Percentiles rank a stretch among this genome's conserved stretches.
phyloP scores from a whole-genome alignment of 352 stramenopile genomes.

The Globisporangium echinulatum region DNA sequence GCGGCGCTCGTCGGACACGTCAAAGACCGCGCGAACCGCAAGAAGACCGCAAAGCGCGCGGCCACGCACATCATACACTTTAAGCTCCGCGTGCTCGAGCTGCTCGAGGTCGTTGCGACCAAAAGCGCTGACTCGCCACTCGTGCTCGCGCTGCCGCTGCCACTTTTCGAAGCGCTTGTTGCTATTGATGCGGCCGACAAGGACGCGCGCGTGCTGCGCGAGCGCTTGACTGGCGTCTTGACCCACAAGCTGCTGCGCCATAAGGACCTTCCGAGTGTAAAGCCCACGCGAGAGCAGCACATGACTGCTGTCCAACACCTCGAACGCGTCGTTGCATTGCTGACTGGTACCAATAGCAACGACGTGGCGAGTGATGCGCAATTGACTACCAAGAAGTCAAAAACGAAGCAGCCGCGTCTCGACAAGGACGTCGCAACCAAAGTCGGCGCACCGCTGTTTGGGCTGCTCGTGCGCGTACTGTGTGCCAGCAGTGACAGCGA shows the following conservation, averaged over 20 bases:
- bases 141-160: constrained; percentile 45
- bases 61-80: constrained; percentile 76
- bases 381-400: too few relatives aligned
- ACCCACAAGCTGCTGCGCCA: constrained; percentile 56
- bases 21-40: constrained; percentile 60
- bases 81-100: constrained; percentile 75
- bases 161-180: constrained; percentile 55
- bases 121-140: constrained; percentile 21
- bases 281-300: constrained; percentile 1
- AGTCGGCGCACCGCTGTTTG: constrained; percentile 45
- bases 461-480: constrained; percentile 58
- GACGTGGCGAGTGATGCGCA: too few relatives aligned
- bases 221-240: constrained; percentile 62
- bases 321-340: constrained; percentile 28
- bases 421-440: constrained; percentile 64
- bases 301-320: constrained; percentile 24
- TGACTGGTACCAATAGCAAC: constrained; percentile 11
- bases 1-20: constrained; percentile 78
- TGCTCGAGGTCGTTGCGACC: constrained; percentile 66
- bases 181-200: constrained; percentile 45
- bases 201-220: constrained; percentile 67
- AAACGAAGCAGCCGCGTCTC: constrained; percentile 23
- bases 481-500: constrained; percentile 7
- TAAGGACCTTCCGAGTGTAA: constrained; percentile 38
- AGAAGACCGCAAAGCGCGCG: constrained; percentile 67